A percentile compares a stretch with the other conserved stretches of the same genome.
Evolutionary conservation across 345 rosid species (phyloP).

Genomic region (Eucalyptus paniculata): DNA sequence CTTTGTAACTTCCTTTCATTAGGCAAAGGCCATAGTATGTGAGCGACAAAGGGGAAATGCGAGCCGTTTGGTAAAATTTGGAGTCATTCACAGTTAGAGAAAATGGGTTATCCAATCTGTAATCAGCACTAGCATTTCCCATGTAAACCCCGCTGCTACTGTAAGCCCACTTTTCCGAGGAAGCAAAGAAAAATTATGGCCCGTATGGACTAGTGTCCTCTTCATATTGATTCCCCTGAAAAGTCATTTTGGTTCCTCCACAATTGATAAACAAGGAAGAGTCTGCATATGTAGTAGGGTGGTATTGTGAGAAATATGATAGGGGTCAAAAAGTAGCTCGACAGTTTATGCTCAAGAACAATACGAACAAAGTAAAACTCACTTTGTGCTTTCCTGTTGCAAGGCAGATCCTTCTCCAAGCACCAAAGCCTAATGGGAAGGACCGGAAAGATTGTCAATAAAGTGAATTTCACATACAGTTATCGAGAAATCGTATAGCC

Average conservation of each 20-base stretch:
- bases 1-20: conserved; percentile 37
- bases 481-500: neutral
- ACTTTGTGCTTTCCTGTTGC: conserved; percentile 31
- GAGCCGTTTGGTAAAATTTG: conserved; percentile 39
- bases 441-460: neutral
- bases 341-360: neutral
- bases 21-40: conserved; percentile 75
- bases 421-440: conserved; percentile 41
- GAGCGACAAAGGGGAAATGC: conserved; percentile 60
- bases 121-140: neutral
- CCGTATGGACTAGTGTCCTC: conserved; percentile 32
- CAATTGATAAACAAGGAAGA: conserved; percentile 62
- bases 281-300: conserved; percentile 5
- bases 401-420: conserved; percentile 52
- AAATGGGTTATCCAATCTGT: conserved; percentile 3
- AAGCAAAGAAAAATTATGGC: conserved; percentile 13
- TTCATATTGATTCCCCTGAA: conserved; percentile 17
- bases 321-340: neutral
- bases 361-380: neutral
- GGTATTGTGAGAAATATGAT: neutral
- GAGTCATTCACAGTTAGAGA: conserved; percentile 11
- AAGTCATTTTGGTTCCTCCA: conserved; percentile 28
- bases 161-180: conserved; percentile 40
- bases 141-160: conserved; percentile 52
- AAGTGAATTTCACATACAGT: fast-evolving